phyloP scores from a whole-genome alignment of 2,329 filamentous ascomycete genomes.

The Pseudocercospora cruenta region DNA sequence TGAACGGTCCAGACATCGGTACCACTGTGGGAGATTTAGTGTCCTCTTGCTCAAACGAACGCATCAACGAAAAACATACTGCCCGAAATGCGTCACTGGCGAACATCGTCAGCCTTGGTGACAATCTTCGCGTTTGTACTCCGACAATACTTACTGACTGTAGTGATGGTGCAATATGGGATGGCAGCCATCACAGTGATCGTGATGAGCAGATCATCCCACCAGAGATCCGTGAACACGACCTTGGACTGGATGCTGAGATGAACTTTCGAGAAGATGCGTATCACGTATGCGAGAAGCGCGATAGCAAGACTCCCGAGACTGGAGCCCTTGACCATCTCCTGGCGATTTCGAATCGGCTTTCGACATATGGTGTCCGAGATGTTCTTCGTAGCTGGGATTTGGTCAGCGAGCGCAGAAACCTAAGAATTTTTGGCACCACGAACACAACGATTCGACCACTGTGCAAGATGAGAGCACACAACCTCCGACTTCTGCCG shows the following conservation, averaged over 20 bases:
- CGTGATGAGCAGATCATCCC: constrained; percentile 21
- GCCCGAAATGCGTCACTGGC: constrained; percentile 4
- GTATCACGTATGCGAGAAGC: not conserved
- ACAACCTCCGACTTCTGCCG: not conserved
- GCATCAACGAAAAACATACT: too few species aligned
- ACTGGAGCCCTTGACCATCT: not conserved
- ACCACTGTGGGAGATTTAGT: too few species aligned
- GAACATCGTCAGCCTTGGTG: not conserved
- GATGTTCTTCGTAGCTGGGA: constrained; percentile 21
- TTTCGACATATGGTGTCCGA: constrained; percentile 18
- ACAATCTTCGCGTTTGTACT: too few species aligned
- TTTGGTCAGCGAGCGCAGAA: not conserved
- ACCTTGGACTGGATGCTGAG: not conserved
- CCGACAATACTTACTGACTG: not conserved
- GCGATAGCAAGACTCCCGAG: not conserved
- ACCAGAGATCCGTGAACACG: constrained; percentile 12
- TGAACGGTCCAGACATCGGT: constrained; percentile 20
- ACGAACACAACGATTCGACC: constrained; percentile 15
- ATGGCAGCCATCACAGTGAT: constrained; percentile 11
- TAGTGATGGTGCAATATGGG: not conserved
- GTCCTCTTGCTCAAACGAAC: too few species aligned
- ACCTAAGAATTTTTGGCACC: not conserved
- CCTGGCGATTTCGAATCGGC: not conserved
- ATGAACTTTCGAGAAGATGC: constrained; percentile 11
- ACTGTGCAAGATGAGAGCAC: constrained; percentile 14